A percentile compares a stretch with the other conserved stretches of the same genome.
Conservation (phyloP, 352 stramenopile genomes). For the Pythium insidiosum region DNA sequence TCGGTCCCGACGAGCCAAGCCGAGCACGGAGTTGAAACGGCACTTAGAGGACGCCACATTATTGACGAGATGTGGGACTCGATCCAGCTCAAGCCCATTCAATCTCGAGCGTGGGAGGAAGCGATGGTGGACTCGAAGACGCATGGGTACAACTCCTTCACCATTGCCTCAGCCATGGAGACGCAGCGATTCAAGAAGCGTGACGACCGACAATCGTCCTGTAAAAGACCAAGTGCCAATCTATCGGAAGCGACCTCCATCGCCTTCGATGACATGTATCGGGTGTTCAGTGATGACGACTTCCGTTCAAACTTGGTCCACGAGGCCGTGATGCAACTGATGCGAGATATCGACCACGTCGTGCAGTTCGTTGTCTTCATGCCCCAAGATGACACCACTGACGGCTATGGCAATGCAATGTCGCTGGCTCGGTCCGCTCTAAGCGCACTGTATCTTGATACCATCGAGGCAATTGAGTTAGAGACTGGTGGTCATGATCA, state of each 20-base stretch:
- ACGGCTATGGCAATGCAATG: not conserved
- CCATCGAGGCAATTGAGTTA: no score
- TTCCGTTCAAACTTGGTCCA: slow-evolving; percentile 32
- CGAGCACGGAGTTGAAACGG: not conserved
- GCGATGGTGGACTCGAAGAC: slow-evolving; percentile 5
- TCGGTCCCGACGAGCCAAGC: not conserved
- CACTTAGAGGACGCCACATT: no score
- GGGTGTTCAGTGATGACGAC: slow-evolving; percentile 42
- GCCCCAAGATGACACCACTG: not conserved
- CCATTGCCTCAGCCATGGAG: no score
- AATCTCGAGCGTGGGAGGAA: no score
- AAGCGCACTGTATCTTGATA: no score
- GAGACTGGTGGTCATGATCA: no score
- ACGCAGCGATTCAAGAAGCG: no score
- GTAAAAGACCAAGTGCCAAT: no score
- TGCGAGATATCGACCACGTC: slow-evolving; percentile 6
- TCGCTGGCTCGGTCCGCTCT: slow-evolving; percentile 8
- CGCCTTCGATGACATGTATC: slow-evolving; percentile 22
- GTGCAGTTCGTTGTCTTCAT: slow-evolving; percentile 30
- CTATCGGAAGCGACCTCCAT: slow-evolving; percentile 19
- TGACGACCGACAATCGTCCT: no score
- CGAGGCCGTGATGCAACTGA: slow-evolving; percentile 15
- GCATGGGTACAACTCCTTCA: not conserved
- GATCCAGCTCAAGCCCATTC: slow-evolving; percentile 24
- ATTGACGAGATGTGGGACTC: slow-evolving; percentile 62